These are phyloP conservation scores for Candida xyloterini DNA, from an alignment of 805 yeast genomes.

Conservation along the genomic window DNA sequence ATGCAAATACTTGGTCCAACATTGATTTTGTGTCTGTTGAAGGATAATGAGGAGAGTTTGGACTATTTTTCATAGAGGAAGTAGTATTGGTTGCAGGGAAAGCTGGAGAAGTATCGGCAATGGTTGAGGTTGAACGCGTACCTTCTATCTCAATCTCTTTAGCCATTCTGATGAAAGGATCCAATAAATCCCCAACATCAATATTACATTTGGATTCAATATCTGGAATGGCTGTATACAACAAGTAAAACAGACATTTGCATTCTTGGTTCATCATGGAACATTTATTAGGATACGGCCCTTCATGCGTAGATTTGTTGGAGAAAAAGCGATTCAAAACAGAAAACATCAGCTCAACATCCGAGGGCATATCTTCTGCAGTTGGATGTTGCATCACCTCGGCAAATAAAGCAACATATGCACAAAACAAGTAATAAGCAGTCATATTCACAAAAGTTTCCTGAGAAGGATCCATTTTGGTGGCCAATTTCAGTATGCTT, in stretches of 20 bases:
- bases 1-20: neutral
- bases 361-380: conserved; percentile 14
- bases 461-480: conserved; percentile 12
- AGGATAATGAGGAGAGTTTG: no score
- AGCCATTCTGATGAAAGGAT: conserved; percentile 11
- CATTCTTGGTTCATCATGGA: conserved; percentile 6
- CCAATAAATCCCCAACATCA: conserved; percentile 22
- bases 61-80: no score
- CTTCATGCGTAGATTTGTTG: neutral
- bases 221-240: conserved; percentile 18
- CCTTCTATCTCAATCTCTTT: neutral
- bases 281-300: neutral
- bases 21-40: no score
- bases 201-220: conserved; percentile 13
- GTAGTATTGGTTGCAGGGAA: neutral
- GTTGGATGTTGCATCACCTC: conserved; percentile 24
- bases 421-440: conserved; percentile 32
- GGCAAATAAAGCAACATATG: conserved; percentile 30
- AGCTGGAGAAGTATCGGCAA: neutral
- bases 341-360: conserved; percentile 25
- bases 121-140: neutral
- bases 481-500: conserved; percentile 21
- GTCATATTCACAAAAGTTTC: conserved; percentile 21
- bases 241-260: conserved; percentile 24
- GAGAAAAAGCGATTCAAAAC: conserved; percentile 19